phyloP scores from a whole-genome alignment of 2,329 filamentous ascomycete species.

The Fusarium sulawesiense region DNA sequence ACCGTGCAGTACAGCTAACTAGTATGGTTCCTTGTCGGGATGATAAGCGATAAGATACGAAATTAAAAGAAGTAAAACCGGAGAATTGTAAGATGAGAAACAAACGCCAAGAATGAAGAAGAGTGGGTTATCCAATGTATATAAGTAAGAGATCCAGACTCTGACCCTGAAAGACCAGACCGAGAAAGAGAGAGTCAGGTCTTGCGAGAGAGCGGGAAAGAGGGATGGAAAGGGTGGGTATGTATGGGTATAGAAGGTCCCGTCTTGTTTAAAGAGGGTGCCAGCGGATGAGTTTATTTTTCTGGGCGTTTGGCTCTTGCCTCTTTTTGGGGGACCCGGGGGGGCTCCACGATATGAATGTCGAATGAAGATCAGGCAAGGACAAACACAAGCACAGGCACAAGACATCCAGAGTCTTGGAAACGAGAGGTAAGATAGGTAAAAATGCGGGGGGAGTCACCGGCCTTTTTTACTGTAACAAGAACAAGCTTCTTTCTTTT shows the following conservation, averaged over 20 bases:
- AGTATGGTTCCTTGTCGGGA: background rate
- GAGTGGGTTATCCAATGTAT: conserved; percentile 3
- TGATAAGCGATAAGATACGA: conserved; percentile 16
- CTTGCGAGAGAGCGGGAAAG: conserved; percentile 15
- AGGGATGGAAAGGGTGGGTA: conserved; percentile 16
- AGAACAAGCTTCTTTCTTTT: conserved; percentile 12
- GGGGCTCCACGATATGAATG: conserved; percentile 2
- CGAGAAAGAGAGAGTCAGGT: background rate
- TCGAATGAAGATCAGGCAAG: conserved; percentile 12
- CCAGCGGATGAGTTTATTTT: conserved; percentile 28
- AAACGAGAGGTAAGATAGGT: background rate
- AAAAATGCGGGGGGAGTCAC: conserved; percentile 43
- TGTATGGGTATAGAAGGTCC: background rate
- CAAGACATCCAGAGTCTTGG: background rate
- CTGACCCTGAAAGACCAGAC: background rate
- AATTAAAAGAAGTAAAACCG: background rate
- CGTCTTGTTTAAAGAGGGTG: conserved; percentile 10
- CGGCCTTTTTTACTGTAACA: conserved; percentile 31
- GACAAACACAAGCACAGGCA: conserved; percentile 6
- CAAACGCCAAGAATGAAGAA: conserved; percentile 30
- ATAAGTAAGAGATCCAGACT: conserved; percentile 22
- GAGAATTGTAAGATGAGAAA: conserved; percentile 18
- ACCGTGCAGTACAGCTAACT: background rate
- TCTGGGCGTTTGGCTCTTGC: conserved; percentile 17
- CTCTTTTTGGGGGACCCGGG: conserved; percentile 8